Evolutionary conservation across 2,329 filamentous ascomycete species (phyloP), one percentile per base, ranked within the genome.

Genomic region (Ciborinia camelliae): DNA sequence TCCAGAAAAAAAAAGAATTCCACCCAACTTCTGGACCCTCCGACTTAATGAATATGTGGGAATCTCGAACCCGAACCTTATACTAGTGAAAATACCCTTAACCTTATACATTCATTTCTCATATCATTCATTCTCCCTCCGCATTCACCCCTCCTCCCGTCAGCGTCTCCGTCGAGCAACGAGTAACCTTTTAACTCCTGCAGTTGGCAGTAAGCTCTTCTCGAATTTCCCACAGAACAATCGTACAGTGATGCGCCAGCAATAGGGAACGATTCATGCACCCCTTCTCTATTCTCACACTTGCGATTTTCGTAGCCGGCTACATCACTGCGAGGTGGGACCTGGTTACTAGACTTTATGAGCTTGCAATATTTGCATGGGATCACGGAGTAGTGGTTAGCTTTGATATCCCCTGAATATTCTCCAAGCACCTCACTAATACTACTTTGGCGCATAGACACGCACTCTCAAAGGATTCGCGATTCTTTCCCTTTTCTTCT

Each of bases 261-360:
- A 64, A 70, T 72, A 74, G 72, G 62, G 66, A 68, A 66, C 69
- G 69, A 74, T 76, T 75, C 69, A 98, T 98, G 94, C 93, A 97
- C 92, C 92, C 93, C 75, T 97, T 98, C 82, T 98, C 94, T 69
- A 83, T 94, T 78, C 86, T 97, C 79, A 96, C 93, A 75, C 88
- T 97, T 81, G 92, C 90, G 81, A 97, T 99, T 82, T 99, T 99
- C 83, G 90, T 98, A 84, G 94, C 95, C 81, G 95, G 95, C 79
- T 99, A 99, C 84, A 98, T 94, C 78, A 99, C 95, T 80, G 95
- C 95, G 76, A 90, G 95, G 83, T 99, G 95, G 93, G 95, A 98
- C 80, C 88, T 99, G 69, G 92, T 97, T 72, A 97, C 94, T 73
- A 89, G 93, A 74, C 85, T 98, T 74, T 97, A 97, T 89, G 94